phyloP scores from a whole-genome alignment of 2,329 filamentous ascomycete species.

The Trichoderma sp. region DNA sequence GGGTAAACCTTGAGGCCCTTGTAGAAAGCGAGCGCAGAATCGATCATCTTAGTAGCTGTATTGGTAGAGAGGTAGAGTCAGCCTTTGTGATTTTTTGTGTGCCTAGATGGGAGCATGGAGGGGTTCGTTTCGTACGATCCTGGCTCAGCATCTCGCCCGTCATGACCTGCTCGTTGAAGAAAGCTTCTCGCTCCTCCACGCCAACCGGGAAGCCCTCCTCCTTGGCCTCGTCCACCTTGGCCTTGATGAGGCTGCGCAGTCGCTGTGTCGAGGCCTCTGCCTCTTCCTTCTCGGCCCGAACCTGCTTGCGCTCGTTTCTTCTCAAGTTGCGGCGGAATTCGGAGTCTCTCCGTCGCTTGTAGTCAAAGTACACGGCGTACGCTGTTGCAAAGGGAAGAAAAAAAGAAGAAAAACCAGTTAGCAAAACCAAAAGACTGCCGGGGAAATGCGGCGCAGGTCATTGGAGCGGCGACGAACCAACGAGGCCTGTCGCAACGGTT shows the following conservation, averaged over 20 bases:
- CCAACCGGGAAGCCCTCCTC: slow-evolving; percentile 88
- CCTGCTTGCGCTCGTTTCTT: slow-evolving; percentile 71
- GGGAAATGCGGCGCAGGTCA: not conserved
- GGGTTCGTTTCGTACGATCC: slow-evolving; percentile 60
- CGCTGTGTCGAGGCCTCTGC: slow-evolving; percentile 61
- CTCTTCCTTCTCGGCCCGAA: slow-evolving; percentile 68
- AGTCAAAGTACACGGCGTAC: slow-evolving; percentile 67
- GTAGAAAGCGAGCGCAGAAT: slow-evolving; percentile 94
- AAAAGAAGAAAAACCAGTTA: not conserved
- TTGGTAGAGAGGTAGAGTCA: not conserved
- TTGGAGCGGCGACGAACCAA: slow-evolving; percentile 45
- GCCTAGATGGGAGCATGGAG: not conserved
- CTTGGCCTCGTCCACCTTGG: slow-evolving; percentile 74
- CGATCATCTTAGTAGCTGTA: slow-evolving; percentile 64
- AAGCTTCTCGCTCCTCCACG: slow-evolving; percentile 89
- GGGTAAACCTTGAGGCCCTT: slow-evolving; percentile 98
- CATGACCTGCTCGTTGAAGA: slow-evolving; percentile 95
- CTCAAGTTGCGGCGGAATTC: slow-evolving; percentile 67
- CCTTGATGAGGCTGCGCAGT: slow-evolving; percentile 72
- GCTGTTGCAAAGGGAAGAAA: slow-evolving; percentile 37
- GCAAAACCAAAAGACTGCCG: slow-evolving; percentile 23
- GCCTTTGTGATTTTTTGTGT: not conserved
- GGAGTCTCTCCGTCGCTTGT: slow-evolving; percentile 60
- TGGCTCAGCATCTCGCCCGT: slow-evolving; percentile 78
- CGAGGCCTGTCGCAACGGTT: slow-evolving; percentile 55